Conservation (phyloP, 305 asterid species). For the Withania somnifera region DNA sequence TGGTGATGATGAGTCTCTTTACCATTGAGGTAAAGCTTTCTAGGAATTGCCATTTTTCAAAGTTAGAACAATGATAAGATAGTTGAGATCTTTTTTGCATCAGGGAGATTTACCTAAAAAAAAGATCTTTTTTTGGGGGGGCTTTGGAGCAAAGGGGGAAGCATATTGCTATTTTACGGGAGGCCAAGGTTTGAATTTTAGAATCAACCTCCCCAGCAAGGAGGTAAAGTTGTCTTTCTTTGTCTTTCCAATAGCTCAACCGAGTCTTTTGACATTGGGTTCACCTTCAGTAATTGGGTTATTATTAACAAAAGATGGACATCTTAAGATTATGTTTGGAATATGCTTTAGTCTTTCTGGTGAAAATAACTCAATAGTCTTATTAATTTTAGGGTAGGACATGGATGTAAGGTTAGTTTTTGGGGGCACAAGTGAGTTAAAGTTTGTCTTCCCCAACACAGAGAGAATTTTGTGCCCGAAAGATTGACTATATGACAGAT, state of each 20-base stretch:
- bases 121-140: background rate
- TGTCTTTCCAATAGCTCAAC: background rate
- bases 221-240: background rate
- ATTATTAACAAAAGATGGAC: background rate
- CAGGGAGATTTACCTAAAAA: too few species aligned
- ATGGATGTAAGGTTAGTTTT: background rate
- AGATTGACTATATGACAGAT: background rate
- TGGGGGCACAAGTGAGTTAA: background rate
- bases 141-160: too few species aligned
- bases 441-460: background rate
- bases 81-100: too few species aligned
- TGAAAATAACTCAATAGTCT: background rate
- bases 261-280: background rate
- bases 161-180: background rate
- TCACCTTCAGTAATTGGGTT: background rate
- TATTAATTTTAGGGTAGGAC: background rate
- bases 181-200: background rate
- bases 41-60: background rate
- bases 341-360: too few species aligned
- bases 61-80: background rate
- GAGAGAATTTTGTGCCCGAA: background rate
- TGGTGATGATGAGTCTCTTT: background rate
- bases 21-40: background rate
- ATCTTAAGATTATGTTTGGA: background rate
- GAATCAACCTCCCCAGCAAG: background rate